Base-by-base conservation (phyloP, 768 basidiomycete species). In the Hydnum rufescens region DNA sequence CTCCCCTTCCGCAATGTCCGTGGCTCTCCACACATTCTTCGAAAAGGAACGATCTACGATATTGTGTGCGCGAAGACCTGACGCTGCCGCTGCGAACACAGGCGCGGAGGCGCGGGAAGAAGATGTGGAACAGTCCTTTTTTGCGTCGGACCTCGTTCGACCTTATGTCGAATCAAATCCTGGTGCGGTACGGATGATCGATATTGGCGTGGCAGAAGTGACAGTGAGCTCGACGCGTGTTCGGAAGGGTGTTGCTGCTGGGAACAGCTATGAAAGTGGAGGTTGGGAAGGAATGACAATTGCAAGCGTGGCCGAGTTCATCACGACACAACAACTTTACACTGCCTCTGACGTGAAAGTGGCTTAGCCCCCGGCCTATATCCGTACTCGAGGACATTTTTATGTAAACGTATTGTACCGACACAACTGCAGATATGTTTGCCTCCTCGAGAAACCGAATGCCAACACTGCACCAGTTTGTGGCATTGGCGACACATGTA, bases 171-270 rank as follows among this genome's bases (percentile, higher is more conserved):
- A 70, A 39, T 59, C 65, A 4, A n/a, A n/a, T n/a, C n/a, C n/a
- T n/a, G 71, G 69, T 1, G 70, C 72, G 28, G 69, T 93, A 32
- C 60, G 64, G 22, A 64, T 89, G 49, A 71, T 79, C 32, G 75
- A 80, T 55, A 75, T 89, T 49, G 75, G 70, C 1, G 68, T 70
- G 34, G 66, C 66, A 32, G 71, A 77, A 58, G 71, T 68, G 59
- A 70, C 64, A 2, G 74, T 75, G 57, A 87, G 85, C 61, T 87
- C 84, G 4, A 88, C 75, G 26, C 67, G 71, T 42, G 74, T 88
- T 3, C 71, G 86, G 16, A 62, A 65, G 28, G 65, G 68, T 34
- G 66, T 77, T 13, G 57, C 59, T 18, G 51, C 42, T 30, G 63
- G 57, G 36, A n/a, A n/a, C n/a, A n/a, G n/a, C n/a, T n/a, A n/a